phyloP scores from a whole-genome alignment of 108 stramenopile species.

The Tribonema minus region DNA sequence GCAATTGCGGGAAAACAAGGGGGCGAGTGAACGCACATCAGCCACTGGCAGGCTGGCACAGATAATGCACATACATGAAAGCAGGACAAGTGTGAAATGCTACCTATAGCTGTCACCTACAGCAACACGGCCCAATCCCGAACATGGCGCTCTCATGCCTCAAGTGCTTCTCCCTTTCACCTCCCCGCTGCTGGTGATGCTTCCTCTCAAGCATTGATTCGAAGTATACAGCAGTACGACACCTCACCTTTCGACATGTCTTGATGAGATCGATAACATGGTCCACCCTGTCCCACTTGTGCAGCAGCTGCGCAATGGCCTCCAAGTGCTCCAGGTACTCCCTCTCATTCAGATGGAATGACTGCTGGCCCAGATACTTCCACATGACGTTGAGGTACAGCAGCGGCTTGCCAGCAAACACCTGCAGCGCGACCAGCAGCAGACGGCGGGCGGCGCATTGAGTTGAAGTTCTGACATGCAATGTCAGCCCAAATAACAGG shows the following conservation, averaged over 20 bases:
- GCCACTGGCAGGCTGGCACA: background rate
- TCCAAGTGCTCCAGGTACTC: constrained; percentile 37
- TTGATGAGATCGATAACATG: too few species aligned
- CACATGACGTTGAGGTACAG: constrained; percentile 36
- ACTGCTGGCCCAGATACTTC: constrained; percentile 35
- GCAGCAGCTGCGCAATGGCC: constrained; percentile 22
- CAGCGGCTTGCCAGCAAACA: constrained; percentile 27
- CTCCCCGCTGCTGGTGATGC: background rate
- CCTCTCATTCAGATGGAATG: constrained; percentile 13
- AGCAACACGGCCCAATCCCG: too few species aligned
- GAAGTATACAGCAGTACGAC: background rate
- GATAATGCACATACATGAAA: background rate
- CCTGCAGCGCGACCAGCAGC: too few species aligned
- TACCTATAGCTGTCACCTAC: background rate
- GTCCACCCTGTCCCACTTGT: constrained; percentile 29
- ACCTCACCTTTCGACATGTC: too few species aligned
- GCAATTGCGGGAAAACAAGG: background rate
- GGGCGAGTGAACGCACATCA: background rate
- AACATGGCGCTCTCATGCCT: too few species aligned
- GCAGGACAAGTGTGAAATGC: background rate
- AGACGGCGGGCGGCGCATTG: too few species aligned
- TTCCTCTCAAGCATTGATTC: background rate
- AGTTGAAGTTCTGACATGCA: too few species aligned
- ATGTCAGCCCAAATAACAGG: too few species aligned
- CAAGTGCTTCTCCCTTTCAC: background rate